A percentile compares a stretch with the other conserved stretches of the same genome.
Conservation (phyloP, 257 asterid species). For the Solanum boliviense region DNA sequence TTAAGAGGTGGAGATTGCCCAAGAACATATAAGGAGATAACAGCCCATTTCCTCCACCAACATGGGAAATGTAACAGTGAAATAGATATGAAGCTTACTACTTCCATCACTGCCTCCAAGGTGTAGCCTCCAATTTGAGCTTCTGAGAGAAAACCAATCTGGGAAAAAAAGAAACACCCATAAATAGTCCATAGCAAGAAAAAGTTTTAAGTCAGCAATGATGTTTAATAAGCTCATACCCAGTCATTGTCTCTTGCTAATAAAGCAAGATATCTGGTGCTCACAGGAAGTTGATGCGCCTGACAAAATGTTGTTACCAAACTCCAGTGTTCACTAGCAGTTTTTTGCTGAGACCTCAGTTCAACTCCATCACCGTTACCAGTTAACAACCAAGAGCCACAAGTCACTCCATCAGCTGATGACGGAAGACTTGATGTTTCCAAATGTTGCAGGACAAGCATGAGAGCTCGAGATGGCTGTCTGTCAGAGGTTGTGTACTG, state of each 20-base stretch:
- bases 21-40: background rate
- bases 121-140: constrained; percentile 88
- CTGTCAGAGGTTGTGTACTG: constrained; percentile 18
- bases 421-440: constrained; percentile 83
- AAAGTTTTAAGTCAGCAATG: background rate
- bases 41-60: background rate
- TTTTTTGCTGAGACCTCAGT: constrained; percentile 82
- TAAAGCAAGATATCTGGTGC: constrained; percentile 84
- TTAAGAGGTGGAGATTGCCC: background rate
- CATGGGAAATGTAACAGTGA: background rate
- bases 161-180: constrained; percentile 11
- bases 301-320: constrained; percentile 84
- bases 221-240: constrained; percentile 37
- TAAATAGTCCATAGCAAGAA: background rate
- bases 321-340: constrained; percentile 86
- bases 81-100: constrained; percentile 46
- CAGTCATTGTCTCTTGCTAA: constrained; percentile 97
- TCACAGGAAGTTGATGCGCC: constrained; percentile 72
- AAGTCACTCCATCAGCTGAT: constrained; percentile 52
- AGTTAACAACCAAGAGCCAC: constrained; percentile 84
- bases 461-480: constrained; percentile 66
- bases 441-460: constrained; percentile 84
- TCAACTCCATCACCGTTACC: constrained; percentile 84
- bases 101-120: constrained; percentile 70
- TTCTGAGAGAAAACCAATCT: constrained; percentile 97